phyloP scores from a whole-genome alignment of 768 basidiomycete genomes.

The Crassisporium funariophilum region DNA sequence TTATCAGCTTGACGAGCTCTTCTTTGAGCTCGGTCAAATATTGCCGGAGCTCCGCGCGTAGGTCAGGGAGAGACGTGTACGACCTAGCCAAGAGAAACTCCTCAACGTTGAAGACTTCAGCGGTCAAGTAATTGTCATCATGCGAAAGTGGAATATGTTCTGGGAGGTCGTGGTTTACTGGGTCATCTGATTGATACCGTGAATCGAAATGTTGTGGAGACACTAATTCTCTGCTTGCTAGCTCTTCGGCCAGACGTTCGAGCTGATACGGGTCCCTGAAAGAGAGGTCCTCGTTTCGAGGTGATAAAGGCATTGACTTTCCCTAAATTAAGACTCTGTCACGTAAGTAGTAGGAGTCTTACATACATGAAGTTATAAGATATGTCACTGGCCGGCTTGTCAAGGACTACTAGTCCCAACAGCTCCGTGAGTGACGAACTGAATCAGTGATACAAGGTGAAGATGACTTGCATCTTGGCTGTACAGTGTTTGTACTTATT shows the following conservation, averaged over 20 bases:
- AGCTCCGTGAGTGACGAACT: no score
- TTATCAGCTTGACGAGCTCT: slow-evolving; percentile 93
- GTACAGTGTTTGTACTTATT: no score
- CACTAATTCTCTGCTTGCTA: slow-evolving; percentile 53
- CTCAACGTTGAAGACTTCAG: slow-evolving; percentile 77
- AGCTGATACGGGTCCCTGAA: slow-evolving; percentile 63
- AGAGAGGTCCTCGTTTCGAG: slow-evolving; percentile 8
- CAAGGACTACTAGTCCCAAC: no score
- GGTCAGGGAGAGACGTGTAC: slow-evolving; percentile 83
- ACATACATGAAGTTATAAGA: no score
- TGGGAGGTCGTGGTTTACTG: slow-evolving; percentile 52
- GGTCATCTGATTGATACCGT: slow-evolving; percentile 1
- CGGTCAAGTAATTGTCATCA: slow-evolving; percentile 69
- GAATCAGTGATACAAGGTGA: no score
- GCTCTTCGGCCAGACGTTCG: slow-evolving; percentile 73
- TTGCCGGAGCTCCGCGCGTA: slow-evolving; percentile 83
- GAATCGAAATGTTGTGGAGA: no score
- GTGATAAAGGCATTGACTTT: slow-evolving; percentile 11
- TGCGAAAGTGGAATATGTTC: slow-evolving; percentile 77
- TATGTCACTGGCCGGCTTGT: no score
- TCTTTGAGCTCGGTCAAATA: slow-evolving; percentile 86
- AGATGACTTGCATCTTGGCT: no score
- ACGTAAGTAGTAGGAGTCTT: no score
- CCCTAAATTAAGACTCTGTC: no score
- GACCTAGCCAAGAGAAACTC: slow-evolving; percentile 85